Conservation (phyloP, 176 grass and related monocot genomes). For the Oropetium thomaeum region DNA sequence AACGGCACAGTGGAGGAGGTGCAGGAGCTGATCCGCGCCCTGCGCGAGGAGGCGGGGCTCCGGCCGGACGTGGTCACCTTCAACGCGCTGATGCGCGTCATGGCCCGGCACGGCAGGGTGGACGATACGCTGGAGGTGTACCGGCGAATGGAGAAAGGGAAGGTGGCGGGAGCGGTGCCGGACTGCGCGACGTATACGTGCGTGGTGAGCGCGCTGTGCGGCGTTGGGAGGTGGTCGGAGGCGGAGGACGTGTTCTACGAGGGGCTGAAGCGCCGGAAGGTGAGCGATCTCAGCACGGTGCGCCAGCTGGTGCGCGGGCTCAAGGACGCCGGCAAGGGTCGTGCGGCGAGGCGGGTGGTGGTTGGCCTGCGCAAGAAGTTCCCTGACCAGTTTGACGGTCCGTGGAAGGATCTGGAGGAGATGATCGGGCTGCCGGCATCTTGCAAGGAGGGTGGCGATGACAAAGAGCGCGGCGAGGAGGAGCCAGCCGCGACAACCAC, state of each 20-base stretch:
- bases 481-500: not conserved
- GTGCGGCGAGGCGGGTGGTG: slow-evolving; percentile 44
- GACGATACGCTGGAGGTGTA: slow-evolving; percentile 38
- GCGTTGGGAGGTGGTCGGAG: slow-evolving; percentile 33
- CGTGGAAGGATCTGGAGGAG: slow-evolving; percentile 43
- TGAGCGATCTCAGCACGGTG: slow-evolving; percentile 37
- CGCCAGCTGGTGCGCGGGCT: slow-evolving; percentile 31
- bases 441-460: not conserved
- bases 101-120: slow-evolving; percentile 31
- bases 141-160: slow-evolving; percentile 14
- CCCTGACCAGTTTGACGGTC: slow-evolving; percentile 36
- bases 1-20: slow-evolving; percentile 50
- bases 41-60: slow-evolving; percentile 38
- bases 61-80: slow-evolving; percentile 22
- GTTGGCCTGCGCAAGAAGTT: slow-evolving; percentile 47
- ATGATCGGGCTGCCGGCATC: not conserved
- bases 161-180: slow-evolving; percentile 1
- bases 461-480: not conserved
- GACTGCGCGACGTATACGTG: slow-evolving; percentile 28
- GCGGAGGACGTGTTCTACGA: slow-evolving; percentile 42
- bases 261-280: slow-evolving; percentile 35
- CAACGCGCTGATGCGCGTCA: slow-evolving; percentile 37
- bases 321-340: slow-evolving; percentile 37
- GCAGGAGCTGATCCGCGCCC: slow-evolving; percentile 44
- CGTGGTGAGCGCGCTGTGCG: slow-evolving; percentile 29